Evolutionary conservation across 495 filamentous ascomycete species (phyloP), one percentile per base, ranked within the genome.

Genomic region (Podospora tetraspora): DNA sequence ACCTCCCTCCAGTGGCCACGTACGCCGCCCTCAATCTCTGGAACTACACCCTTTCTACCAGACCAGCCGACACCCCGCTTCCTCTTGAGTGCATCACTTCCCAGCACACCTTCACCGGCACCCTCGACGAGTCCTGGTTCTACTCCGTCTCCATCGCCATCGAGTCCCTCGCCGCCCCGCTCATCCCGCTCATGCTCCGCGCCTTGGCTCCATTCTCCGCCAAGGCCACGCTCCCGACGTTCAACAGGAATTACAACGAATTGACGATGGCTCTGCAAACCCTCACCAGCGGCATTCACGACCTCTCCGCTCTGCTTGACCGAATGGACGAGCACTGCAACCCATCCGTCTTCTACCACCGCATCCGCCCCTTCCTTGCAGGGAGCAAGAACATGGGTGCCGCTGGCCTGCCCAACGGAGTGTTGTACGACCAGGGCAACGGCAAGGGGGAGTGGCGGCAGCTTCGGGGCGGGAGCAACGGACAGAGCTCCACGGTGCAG

Each of bases 321-420:
- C 85, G 89, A 22, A 94, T 99, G 91, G 90, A 97, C 75, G 95
- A 98, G 72, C 89, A 87, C 72, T 98, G 95, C 77, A 92, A 97
- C 73, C 93, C 94, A 0, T 89, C 92, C 71, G 88, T 95, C 64
- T 99, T 99, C 80, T 97, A 97, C 78, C 87, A 97, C 77, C 88
- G 88, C 57, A 94, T 99, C 71, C 88, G 95, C 22, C 96, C 95
- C 0, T 98, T 96, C 77, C 85, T 99, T 3, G 94, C 95, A 9
- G 95, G 95, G 7, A 92, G 91, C 75, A 97, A 96, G 84, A 97
- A 97, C 75, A 99, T 99, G 95, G 88, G 83, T 32, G 92, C 93
- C 62, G 95, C 94, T 0, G 95, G 95, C 0, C 80, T 99, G 7
- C 93, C 96, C 0, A 84, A 89, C 70, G 95, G 95, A 0, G 87